Evolutionary conservation across 345 rosid genomes (phyloP), one percentile per base, ranked within the genome.

Genomic region (Draba incana): DNA sequence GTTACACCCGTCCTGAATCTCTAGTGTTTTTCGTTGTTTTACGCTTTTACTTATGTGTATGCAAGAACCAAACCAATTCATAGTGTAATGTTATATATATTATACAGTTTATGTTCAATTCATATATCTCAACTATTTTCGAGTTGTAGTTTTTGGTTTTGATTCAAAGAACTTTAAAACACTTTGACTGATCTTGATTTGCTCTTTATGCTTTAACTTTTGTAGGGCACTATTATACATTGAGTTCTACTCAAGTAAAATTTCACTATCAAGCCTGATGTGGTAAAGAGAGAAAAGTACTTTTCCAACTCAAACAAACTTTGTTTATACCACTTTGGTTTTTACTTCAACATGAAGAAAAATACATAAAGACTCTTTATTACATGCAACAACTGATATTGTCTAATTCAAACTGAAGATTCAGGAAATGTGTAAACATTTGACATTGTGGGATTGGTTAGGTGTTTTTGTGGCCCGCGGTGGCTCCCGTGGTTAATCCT

Each of bases 271-370:
- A 59, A 59, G 41, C 54, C 15, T 73, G 31, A 33, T 5, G 46
- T 28, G 66, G 57, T 53, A 68, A 20, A 74, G 51, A 53, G 30
- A 61, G 52, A 46, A 50, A 74, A 61, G 64, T 50, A 51, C 53
- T 57, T 71, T 52, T 15, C 15, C 28, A 35, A 53, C 62, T 57
- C 61, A 65, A 64, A 65, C 23, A 41, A 72, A 66, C 77, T 74
- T 58, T 59, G 30, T 74, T 53, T 61, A 61, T 28, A 4, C 52
- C 68, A 55, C 54, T 62, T 54, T 62, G 35, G 45, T 16, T 44
- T 57, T 75, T 75, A 68, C 78, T 69, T 75, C 70, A 33, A 48
- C 78, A 48, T 62, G 55, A 75, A 69, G 78, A 67, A 61, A 35
- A 68, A 27, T 55, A 75, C 62, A 74, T 52, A 51, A 31, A 31